Conservation (phyloP, 1,284 basidiomycete genomes). For the Ganoderma boninense region DNA sequence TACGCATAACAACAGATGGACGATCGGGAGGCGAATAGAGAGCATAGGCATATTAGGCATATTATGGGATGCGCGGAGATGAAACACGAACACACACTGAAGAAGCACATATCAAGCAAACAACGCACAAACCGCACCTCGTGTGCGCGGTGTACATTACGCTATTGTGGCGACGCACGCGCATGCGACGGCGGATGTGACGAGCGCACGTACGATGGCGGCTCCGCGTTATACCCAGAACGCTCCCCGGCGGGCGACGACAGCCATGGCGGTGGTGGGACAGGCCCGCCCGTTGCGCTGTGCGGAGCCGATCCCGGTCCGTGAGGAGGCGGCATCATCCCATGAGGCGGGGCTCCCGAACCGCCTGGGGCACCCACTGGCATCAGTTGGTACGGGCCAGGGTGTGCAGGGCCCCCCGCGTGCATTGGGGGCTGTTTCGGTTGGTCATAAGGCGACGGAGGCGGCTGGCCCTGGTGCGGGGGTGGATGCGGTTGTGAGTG, state of each 20-base stretch:
- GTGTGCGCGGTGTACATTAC: background rate
- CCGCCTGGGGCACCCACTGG: constrained; percentile 29
- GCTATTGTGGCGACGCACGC: constrained; percentile 50
- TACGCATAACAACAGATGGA: background rate
- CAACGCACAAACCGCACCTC: constrained; percentile 1
- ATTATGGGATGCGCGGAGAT: background rate
- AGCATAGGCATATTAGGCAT: constrained; percentile 1
- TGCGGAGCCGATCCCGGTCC: constrained; percentile 37
- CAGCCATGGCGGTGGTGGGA: constrained; percentile 61
- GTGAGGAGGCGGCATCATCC: constrained; percentile 46
- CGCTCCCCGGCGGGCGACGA: constrained; percentile 42
- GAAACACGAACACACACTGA: constrained; percentile 5
- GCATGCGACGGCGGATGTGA: constrained; percentile 54
- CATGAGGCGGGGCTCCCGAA: constrained; percentile 49
- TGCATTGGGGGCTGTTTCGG: constrained; percentile 34
- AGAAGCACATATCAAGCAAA: constrained; percentile 2
- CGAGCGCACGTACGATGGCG: constrained; percentile 67
- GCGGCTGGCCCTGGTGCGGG: constrained; percentile 29
- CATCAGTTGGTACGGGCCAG: constrained; percentile 43
- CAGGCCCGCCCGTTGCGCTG: constrained; percentile 34
- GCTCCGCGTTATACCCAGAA: constrained; percentile 52
- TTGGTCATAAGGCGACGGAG: constrained; percentile 34
- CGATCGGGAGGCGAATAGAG: background rate
- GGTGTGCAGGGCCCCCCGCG: constrained; percentile 25
- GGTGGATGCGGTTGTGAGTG: constrained; percentile 26